Conservation (phyloP, 2,329 filamentous ascomycete species). For the Macrophomina phaseolina region DNA sequence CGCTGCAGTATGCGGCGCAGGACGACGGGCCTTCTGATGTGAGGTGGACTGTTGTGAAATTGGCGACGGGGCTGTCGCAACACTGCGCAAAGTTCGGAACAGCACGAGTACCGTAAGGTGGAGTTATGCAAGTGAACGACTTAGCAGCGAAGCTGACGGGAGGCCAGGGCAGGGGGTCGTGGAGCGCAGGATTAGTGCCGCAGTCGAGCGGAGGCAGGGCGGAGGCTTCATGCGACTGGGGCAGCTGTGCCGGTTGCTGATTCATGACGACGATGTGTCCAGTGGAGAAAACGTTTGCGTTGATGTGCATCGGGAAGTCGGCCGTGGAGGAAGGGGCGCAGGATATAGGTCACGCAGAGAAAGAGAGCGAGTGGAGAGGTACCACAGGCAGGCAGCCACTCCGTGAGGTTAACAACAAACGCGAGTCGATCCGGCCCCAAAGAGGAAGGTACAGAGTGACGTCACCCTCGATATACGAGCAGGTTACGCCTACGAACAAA, state of each 20-base stretch:
- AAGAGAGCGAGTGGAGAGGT: neutral
- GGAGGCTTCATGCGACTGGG: neutral
- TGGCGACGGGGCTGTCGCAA: constrained; percentile 10
- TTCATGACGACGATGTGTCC: neutral
- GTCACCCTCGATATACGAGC: constrained; percentile 13
- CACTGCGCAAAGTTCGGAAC: constrained; percentile 4
- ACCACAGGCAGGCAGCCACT: neutral
- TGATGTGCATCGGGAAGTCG: neutral
- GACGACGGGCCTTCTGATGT: constrained; percentile 12
- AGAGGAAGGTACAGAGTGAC: constrained; percentile 13
- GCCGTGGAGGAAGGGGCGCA: neutral
- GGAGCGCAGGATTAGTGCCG: constrained; percentile 3
- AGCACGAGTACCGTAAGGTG: neutral
- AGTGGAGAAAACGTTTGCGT: neutral
- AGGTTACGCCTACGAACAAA: constrained; percentile 3
- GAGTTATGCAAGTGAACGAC: constrained; percentile 9
- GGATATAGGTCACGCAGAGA: neutral
- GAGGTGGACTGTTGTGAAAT: constrained; percentile 6
- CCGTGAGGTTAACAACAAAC: neutral
- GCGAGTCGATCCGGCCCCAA: neutral
- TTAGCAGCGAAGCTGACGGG: constrained; percentile 2
- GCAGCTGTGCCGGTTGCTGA: neutral
- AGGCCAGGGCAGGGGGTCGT: constrained; percentile 8
- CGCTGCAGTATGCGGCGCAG: constrained; percentile 17
- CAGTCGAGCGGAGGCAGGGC: constrained; percentile 6